Evolutionary conservation across 2,329 filamentous ascomycete species (phyloP).

Genomic region (Fusarium dimerum): DNA sequence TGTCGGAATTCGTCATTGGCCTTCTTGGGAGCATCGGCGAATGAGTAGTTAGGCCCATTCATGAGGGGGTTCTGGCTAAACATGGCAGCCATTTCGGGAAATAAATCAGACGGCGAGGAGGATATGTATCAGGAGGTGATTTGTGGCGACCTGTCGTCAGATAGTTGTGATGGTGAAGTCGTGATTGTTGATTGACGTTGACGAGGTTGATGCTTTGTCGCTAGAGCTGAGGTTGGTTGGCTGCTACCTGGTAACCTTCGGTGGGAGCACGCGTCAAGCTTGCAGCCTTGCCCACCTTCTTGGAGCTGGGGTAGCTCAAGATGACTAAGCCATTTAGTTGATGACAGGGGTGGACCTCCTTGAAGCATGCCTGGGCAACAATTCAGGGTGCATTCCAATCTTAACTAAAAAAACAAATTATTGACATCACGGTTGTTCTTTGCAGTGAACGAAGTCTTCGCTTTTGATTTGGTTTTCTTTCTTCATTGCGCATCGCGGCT

Average conservation of each 20-base stretch:
- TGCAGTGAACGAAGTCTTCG: not conserved
- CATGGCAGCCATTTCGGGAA: slow-evolving; percentile 57
- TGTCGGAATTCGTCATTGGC: slow-evolving; percentile 60
- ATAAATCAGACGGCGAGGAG: not conserved
- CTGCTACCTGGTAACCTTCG: not conserved
- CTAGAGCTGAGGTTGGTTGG: slow-evolving; percentile 31
- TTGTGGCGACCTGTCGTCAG: not conserved
- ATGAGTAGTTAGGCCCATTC: slow-evolving; percentile 70
- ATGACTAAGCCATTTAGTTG: slow-evolving; percentile 42
- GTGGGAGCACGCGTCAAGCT: slow-evolving; percentile 44
- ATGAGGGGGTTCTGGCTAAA: slow-evolving; percentile 70
- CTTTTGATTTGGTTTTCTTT: slow-evolving; percentile 4
- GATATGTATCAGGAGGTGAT: not conserved
- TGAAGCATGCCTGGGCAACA: slow-evolving; percentile 18
- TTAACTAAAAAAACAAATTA: slow-evolving; percentile 14
- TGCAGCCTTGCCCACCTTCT: slow-evolving; percentile 50
- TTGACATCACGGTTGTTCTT: slow-evolving; percentile 12
- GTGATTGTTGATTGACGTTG: slow-evolving; percentile 11
- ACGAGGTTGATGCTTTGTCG: slow-evolving; percentile 24
- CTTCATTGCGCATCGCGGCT: slow-evolving; percentile 4
- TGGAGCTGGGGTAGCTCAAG: slow-evolving; percentile 35
- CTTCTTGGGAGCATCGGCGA: slow-evolving; percentile 60
- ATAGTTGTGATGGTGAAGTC: slow-evolving; percentile 11
- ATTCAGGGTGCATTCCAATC: slow-evolving; percentile 14
- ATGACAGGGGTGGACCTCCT: slow-evolving; percentile 27